These are phyloP conservation scores for Cryptosporidium baileyi DNA, from an alignment of 169 alveolate species.

Conservation along the genomic window DNA sequence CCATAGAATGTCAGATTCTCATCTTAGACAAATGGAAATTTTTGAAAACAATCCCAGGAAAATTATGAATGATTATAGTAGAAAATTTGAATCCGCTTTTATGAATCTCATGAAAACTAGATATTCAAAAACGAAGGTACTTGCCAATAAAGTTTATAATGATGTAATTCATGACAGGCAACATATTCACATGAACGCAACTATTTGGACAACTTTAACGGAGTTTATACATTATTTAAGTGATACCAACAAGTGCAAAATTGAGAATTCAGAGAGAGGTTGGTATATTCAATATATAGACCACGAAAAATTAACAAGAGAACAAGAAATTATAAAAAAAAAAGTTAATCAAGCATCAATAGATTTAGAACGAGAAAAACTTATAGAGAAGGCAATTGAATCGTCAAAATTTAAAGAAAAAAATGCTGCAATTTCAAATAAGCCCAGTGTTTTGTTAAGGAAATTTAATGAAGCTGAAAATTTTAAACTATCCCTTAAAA, in stretches of 20 bases:
- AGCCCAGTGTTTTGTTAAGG: constrained; percentile 30
- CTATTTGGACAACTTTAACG: constrained; percentile 92
- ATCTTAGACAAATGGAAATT: constrained; percentile 91
- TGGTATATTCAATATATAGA: constrained; percentile 90
- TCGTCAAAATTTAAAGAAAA: neutral
- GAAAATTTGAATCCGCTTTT: constrained; percentile 86
- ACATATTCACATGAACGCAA: constrained; percentile 94
- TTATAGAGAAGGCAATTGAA: constrained; percentile 33
- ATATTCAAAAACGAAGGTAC: constrained; percentile 81
- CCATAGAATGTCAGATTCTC: constrained; percentile 91
- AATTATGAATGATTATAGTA: constrained; percentile 91
- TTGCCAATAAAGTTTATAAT: constrained; percentile 89
- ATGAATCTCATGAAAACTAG: constrained; percentile 88
- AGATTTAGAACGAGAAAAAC: constrained; percentile 61
- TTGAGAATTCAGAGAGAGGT: constrained; percentile 90
- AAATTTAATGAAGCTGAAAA: neutral
- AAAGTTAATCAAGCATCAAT: neutral
- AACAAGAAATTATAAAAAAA: constrained; percentile 19
- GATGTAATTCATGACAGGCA: constrained; percentile 88
- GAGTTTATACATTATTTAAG: constrained; percentile 87
- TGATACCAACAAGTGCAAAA: constrained; percentile 88
- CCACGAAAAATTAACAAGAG: constrained; percentile 81
- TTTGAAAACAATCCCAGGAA: constrained; percentile 89
- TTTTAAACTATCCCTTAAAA: neutral
- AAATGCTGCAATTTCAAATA: neutral